phyloP scores from a whole-genome alignment of 768 basidiomycete species.

The Lentinula raphanica region DNA sequence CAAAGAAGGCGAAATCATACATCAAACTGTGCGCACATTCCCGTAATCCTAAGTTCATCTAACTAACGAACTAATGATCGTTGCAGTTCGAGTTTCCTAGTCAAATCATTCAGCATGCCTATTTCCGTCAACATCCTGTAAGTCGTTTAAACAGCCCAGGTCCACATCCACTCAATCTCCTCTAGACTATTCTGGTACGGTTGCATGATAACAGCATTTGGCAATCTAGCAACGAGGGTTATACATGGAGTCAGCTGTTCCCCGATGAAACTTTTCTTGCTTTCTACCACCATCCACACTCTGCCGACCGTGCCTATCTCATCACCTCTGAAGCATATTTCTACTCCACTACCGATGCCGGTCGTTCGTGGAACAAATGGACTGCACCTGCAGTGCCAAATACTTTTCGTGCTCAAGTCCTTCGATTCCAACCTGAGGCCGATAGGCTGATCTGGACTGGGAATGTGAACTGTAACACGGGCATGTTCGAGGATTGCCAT shows the following conservation, averaged over 20 bases:
- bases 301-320: slow-evolving; percentile 81
- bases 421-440: slow-evolving; percentile 84
- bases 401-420: slow-evolving; percentile 63
- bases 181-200: slow-evolving; percentile 77
- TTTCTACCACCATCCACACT: slow-evolving; percentile 83
- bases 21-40: slow-evolving; percentile 57
- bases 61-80: not conserved
- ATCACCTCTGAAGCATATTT: slow-evolving; percentile 62
- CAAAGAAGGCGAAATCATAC: slow-evolving; percentile 67
- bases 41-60: not conserved
- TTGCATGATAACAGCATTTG: slow-evolving; percentile 74
- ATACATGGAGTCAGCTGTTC: slow-evolving; percentile 73
- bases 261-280: slow-evolving; percentile 65
- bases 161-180: not conserved
- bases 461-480: slow-evolving; percentile 54
- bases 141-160: slow-evolving; percentile 10
- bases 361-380: slow-evolving; percentile 59
- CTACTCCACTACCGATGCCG: slow-evolving; percentile 82
- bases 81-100: slow-evolving; percentile 61
- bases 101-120: slow-evolving; percentile 68
- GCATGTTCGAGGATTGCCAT: slow-evolving; percentile 48
- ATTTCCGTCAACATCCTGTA: slow-evolving; percentile 78
- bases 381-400: slow-evolving; percentile 71
- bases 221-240: slow-evolving; percentile 96
- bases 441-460: slow-evolving; percentile 92